Base-by-base conservation (phyloP, 768 basidiomycete species). In the Asterophora parasitica region DNA sequence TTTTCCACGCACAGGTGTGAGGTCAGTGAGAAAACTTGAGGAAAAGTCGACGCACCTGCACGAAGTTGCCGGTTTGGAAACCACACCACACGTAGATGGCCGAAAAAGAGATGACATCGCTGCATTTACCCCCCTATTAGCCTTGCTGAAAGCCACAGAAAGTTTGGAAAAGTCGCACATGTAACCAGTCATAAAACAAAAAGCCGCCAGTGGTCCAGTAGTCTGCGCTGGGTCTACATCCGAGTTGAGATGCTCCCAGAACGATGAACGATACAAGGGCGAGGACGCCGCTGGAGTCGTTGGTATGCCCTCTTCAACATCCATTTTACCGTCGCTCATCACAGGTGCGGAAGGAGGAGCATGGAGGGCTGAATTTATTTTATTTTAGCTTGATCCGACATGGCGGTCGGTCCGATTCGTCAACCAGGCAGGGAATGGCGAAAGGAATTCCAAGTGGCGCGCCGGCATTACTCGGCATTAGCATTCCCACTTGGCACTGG, bases 71-170 rank as follows among this genome's bases (percentile, higher is more conserved):
- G 0, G 88, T 90, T 64, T 91, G 88, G 65, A 90, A 91, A 11
- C 83, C 88, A 63, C 83, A 86, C 87, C 89, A 92, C 10, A 91
- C 79, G 62, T 82, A 91, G 39, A 88, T 70, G 2, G 89, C 84
- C 36, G 85, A 80, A 69, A 91, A 91, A 3, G 79, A 81, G 23
- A 90, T 71, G 1, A 78, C 77, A 57, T 87, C 83, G 11, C 86
- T 89, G 52, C n/a, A 49, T 12, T 16, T 27, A 39, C 16, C 4
- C 23, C 28, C 40, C 15, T 32, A 15, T 32, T 9, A 46, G 38
- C 26, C 35, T 35, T 13, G 42, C 20, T 32, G 42, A 17, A 46
- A 33, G 23, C 13, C 7, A 27, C 34, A 30, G 15, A 46, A 16
- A 9, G 16, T 41, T 46, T 36, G 34, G 32, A 30, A 32, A 42